Conservation (phyloP, 2,329 filamentous ascomycete species). For the Didymella arachidicola region DNA sequence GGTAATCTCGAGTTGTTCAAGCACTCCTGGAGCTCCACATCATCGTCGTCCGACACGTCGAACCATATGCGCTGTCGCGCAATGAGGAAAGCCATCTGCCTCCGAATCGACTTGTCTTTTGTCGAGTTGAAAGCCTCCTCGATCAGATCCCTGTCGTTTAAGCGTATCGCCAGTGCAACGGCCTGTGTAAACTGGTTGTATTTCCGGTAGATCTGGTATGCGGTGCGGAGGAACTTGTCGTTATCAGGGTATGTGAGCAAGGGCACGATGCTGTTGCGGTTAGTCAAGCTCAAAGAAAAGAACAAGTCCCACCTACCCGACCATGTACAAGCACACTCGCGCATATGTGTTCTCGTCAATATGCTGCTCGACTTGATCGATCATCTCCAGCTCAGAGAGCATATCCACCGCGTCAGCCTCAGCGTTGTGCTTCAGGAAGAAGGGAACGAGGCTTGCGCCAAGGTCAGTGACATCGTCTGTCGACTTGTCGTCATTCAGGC, state of each 20-base stretch:
- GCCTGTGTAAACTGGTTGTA: conserved; percentile 95
- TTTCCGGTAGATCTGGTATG: conserved; percentile 90
- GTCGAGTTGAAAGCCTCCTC: conserved; percentile 81
- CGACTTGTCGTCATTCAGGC: conserved; percentile 83
- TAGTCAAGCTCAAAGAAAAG: conserved; percentile 23
- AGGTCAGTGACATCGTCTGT: conserved; percentile 86
- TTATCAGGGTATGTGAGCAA: conserved; percentile 97
- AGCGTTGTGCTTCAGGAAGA: conserved; percentile 96
- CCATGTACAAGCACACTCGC: conserved; percentile 95
- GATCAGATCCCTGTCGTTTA: conserved; percentile 88
- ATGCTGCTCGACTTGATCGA: conserved; percentile 86
- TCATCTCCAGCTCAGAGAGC: conserved; percentile 96
- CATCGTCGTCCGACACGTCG: conserved; percentile 74
- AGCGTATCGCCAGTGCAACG: conserved; percentile 89
- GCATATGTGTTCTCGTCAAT: conserved; percentile 94
- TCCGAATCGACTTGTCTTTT: conserved; percentile 81
- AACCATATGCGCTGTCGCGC: conserved; percentile 89
- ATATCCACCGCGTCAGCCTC: conserved; percentile 98
- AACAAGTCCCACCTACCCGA: conserved; percentile 59
- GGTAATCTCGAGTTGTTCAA: conserved; percentile 86
- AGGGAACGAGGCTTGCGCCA: conserved; percentile 83
- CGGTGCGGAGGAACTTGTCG: conserved; percentile 90
- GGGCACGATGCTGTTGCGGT: conserved; percentile 79
- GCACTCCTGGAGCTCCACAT: conserved; percentile 79
- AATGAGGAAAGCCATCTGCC: conserved; percentile 93